Percentiles rank a stretch among this genome's conserved stretches.
These are phyloP conservation scores for Acer negundo DNA, from an alignment of 345 rosid genomes.

Conservation along the genomic window DNA sequence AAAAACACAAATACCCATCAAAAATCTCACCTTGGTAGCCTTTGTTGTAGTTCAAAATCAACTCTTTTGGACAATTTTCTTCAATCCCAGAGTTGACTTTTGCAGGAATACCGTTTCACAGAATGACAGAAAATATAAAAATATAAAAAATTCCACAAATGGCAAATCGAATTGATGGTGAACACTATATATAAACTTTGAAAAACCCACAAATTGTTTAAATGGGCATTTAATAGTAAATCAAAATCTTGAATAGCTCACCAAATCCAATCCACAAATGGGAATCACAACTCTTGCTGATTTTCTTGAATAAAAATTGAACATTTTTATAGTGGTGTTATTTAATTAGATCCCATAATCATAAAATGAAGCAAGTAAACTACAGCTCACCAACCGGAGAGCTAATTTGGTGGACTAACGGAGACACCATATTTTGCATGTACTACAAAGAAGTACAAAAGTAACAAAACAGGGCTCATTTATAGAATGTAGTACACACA, in stretches of 20 bases:
- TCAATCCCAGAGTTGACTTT: background rate
- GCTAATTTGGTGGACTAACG: background rate
- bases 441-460: constrained; percentile 40
- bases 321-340: background rate
- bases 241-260: background rate
- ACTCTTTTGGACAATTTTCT: background rate
- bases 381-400: constrained; percentile 8
- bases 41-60: background rate
- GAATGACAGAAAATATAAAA: background rate
- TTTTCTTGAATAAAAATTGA: background rate
- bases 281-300: background rate
- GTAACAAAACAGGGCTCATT: background rate
- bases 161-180: background rate
- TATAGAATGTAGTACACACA: constrained; percentile 31
- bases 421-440: constrained; percentile 6
- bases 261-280: constrained; percentile 13
- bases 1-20: background rate
- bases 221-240: background rate
- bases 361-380: background rate
- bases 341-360: background rate
- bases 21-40: constrained; percentile 2
- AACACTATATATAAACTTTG: background rate
- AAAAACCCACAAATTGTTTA: background rate
- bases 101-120: background rate
- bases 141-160: too few species aligned